A percentile compares a stretch with the other conserved stretches of the same genome.
These are phyloP conservation scores for Argentina anserina DNA, from an alignment of 306 rosid genomes.

Conservation along the genomic window DNA sequence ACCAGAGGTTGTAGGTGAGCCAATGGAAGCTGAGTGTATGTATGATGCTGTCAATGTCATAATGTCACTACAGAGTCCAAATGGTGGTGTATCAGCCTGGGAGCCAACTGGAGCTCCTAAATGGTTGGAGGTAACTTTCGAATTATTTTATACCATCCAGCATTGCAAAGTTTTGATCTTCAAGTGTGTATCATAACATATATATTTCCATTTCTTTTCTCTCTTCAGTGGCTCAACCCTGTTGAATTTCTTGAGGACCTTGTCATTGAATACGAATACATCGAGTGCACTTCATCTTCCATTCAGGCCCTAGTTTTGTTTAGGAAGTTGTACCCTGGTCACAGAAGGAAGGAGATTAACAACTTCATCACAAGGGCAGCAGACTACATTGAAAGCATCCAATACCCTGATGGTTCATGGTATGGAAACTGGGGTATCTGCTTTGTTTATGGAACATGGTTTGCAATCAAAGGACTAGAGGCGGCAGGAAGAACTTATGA, in stretches of 20 bases:
- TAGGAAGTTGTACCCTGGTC: conserved; percentile 33
- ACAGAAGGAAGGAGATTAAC: conserved; percentile 38
- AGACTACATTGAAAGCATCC: conserved; percentile 33
- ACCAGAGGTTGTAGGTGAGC: conserved; percentile 61
- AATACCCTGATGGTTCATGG: conserved; percentile 43
- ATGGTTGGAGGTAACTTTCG: conserved; percentile 24
- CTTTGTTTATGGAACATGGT: conserved; percentile 45
- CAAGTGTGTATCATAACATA: background rate
- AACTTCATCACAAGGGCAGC: conserved; percentile 35
- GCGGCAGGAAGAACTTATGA: conserved; percentile 32
- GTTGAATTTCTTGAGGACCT: conserved; percentile 40
- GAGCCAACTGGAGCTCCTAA: conserved; percentile 34
- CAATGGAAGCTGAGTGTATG: conserved; percentile 50
- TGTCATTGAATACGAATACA: conserved; percentile 42
- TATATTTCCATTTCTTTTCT: background rate
- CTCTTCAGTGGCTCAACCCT: conserved; percentile 40
- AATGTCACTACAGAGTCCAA: conserved; percentile 71
- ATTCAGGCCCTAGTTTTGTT: conserved; percentile 33
- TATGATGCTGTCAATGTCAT: conserved; percentile 61
- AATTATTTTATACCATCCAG: background rate
- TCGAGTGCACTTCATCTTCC: conserved; percentile 44
- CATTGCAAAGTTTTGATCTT: background rate
- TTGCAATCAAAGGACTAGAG: conserved; percentile 32
- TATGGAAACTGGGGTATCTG: conserved; percentile 48
- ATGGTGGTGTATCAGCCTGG: conserved; percentile 73